phyloP scores from a whole-genome alignment of 192 early-diverging fungal genomes.

The Coemansia sp. region DNA sequence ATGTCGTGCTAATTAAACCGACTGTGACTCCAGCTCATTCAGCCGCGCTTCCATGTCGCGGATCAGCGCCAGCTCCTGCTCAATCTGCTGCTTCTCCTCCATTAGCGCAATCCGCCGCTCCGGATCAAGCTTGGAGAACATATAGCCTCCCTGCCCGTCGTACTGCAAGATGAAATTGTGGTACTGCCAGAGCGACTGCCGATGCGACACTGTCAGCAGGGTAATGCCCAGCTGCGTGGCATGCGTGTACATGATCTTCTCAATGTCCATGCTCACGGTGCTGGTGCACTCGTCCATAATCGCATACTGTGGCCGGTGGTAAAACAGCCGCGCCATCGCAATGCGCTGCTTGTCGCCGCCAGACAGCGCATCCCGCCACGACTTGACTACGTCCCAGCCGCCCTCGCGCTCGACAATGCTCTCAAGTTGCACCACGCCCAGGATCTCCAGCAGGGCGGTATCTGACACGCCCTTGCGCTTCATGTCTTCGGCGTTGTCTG shows the following conservation, averaged over 20 bases:
- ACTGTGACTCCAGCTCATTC: conserved; percentile 29
- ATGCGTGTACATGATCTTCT: conserved; percentile 87
- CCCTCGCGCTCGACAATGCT: conserved; percentile 87
- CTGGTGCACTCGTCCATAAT: conserved; percentile 95
- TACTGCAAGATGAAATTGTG: conserved; percentile 95
- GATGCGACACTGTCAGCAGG: conserved; percentile 92
- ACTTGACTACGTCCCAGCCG: conserved; percentile 83
- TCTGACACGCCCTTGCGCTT: conserved; percentile 67
- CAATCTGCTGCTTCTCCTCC: conserved; percentile 84
- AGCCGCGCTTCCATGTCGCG: conserved; percentile 39
- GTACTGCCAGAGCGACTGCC: conserved; percentile 95
- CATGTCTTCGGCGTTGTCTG: conserved; percentile 84
- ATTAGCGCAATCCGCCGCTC: conserved; percentile 82
- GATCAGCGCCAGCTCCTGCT: conserved; percentile 49
- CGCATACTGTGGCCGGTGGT: conserved; percentile 92
- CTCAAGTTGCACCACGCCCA: conserved; percentile 80
- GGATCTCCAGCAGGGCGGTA: conserved; percentile 71
- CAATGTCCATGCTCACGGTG: conserved; percentile 93
- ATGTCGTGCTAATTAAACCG: background rate
- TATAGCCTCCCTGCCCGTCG: conserved; percentile 95
- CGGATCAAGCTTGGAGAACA: conserved; percentile 88
- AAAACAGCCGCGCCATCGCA: conserved; percentile 96
- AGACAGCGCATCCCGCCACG: conserved; percentile 91
- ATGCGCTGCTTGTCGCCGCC: conserved; percentile 97
- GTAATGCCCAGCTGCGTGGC: conserved; percentile 81